Percentiles rank a stretch among this genome's conserved stretches.
Evolutionary conservation across 805 yeast genomes (phyloP).

Genomic region (Teunomyces pallodes): DNA sequence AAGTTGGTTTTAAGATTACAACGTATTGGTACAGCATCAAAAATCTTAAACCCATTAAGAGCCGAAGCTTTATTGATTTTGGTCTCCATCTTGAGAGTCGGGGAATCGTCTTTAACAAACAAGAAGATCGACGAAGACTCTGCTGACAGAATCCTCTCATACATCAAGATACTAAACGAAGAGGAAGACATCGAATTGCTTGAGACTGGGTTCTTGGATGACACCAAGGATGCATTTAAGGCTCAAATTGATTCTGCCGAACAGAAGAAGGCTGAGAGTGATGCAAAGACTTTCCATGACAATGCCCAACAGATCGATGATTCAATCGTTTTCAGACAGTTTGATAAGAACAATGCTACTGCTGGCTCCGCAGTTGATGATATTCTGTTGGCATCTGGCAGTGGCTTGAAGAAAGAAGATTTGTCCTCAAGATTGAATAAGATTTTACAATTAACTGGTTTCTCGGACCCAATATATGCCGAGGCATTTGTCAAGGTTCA

Average conservation of each 20-base stretch:
- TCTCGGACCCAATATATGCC: slow-evolving; percentile 96
- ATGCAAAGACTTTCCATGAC: slow-evolving; percentile 56
- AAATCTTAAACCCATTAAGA: slow-evolving; percentile 73
- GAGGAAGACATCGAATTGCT: slow-evolving; percentile 51
- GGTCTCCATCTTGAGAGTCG: slow-evolving; percentile 88
- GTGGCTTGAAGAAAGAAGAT: slow-evolving; percentile 52
- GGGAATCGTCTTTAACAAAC: slow-evolving; percentile 66
- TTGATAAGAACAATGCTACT: slow-evolving; percentile 44
- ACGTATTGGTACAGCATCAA: slow-evolving; percentile 50
- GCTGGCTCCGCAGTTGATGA: slow-evolving; percentile 46
- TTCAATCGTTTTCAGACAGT: slow-evolving; percentile 74
- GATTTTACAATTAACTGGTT: slow-evolving; percentile 94
- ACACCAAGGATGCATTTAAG: slow-evolving; percentile 82
- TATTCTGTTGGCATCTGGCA: slow-evolving; percentile 52
- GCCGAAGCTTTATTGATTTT: slow-evolving; percentile 93
- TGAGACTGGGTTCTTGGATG: slow-evolving; percentile 76
- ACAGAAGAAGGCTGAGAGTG: slow-evolving; percentile 52
- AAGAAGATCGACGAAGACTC: slow-evolving; percentile 93
- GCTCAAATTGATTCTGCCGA: slow-evolving; percentile 63
- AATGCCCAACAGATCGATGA: slow-evolving; percentile 78
- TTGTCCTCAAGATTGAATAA: slow-evolving; percentile 78
- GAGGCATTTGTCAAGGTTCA: slow-evolving; percentile 96
- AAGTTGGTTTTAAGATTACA: slow-evolving; percentile 80
- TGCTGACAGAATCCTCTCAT: slow-evolving; percentile 88
- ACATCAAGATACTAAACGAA: slow-evolving; percentile 75